Evolutionary conservation across 805 yeast genomes (phyloP).

Genomic region (Myxozyma kluyveri): DNA sequence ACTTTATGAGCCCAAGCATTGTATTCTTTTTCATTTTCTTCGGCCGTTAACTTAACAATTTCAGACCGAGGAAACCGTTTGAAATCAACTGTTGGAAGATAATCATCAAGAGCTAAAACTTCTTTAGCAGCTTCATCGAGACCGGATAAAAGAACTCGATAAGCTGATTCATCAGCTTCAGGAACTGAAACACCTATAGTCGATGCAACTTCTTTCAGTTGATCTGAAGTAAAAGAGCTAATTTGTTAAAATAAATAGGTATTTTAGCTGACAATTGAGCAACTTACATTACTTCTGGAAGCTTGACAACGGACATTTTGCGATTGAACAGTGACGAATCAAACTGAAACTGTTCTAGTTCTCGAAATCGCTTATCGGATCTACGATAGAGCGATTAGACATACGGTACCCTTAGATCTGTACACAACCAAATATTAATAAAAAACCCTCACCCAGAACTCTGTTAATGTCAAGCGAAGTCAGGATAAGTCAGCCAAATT

Average conservation of each 20-base stretch:
- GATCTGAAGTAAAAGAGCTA: slow-evolving; percentile 20
- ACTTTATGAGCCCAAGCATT: slow-evolving; percentile 40
- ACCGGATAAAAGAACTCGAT: slow-evolving; percentile 20
- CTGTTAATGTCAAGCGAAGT: too few relatives aligned
- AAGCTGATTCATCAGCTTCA: slow-evolving; percentile 17
- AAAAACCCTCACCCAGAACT: too few relatives aligned
- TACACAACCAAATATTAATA: too few relatives aligned
- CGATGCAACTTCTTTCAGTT: slow-evolving; percentile 14
- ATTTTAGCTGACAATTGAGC: not conserved
- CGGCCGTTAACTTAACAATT: slow-evolving; percentile 32
- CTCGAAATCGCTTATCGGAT: too few relatives aligned
- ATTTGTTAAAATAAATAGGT: not conserved
- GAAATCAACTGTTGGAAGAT: slow-evolving; percentile 36
- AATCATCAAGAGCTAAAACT: slow-evolving; percentile 32
- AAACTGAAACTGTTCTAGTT: too few relatives aligned
- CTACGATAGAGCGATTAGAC: too few relatives aligned
- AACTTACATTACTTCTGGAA: slow-evolving; percentile 14
- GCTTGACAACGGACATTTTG: slow-evolving; percentile 13
- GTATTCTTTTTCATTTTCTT: slow-evolving; percentile 36
- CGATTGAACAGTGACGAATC: too few relatives aligned
- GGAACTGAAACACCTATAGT: slow-evolving; percentile 18
- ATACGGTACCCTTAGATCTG: too few relatives aligned
- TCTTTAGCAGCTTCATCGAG: slow-evolving; percentile 22
- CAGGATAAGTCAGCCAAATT: too few relatives aligned
- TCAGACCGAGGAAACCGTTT: slow-evolving; percentile 39